Percentiles rank a stretch among this genome's conserved stretches.
Evolutionary conservation across 1,139 yeast genomes (phyloP).

Genomic region (Pichia norvegensis): DNA sequence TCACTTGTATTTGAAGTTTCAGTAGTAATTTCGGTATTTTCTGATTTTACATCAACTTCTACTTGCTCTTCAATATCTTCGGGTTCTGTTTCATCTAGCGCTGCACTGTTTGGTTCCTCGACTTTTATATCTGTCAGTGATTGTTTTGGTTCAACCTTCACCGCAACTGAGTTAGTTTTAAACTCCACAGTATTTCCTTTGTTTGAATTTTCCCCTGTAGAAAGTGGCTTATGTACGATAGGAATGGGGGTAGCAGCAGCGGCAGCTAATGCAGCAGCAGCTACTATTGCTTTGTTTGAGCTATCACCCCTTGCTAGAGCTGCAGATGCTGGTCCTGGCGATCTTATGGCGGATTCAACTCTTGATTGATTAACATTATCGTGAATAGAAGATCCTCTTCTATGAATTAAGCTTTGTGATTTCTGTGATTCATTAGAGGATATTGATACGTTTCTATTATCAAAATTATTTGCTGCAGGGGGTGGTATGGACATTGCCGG

Average conservation of each 20-base stretch:
- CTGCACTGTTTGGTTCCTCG: background rate
- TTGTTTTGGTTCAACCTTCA: background rate
- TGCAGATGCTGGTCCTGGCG: slow-evolving; percentile 47
- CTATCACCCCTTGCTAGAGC: slow-evolving; percentile 33
- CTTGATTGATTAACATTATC: background rate
- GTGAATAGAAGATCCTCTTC: slow-evolving; percentile 2
- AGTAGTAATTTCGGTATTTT: background rate
- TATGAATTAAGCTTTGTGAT: background rate
- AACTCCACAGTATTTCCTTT: background rate
- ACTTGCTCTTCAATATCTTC: background rate
- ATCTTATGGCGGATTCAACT: slow-evolving; percentile 20
- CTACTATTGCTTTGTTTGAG: slow-evolving; percentile 46
- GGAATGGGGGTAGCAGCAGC: slow-evolving; percentile 65
- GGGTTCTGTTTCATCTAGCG: background rate
- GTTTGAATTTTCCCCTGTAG: background rate
- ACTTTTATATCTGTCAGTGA: background rate
- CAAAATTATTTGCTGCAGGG: background rate
- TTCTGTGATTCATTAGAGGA: background rate
- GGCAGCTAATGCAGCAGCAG: slow-evolving; percentile 66
- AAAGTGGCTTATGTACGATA: slow-evolving; percentile 24
- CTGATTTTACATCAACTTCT: background rate
- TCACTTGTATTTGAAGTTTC: background rate
- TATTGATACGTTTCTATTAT: background rate
- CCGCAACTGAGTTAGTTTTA: background rate
- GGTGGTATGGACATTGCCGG: background rate